Conservation (phyloP, 2,329 filamentous ascomycete genomes). For the Aspergillus aculeatinus region DNA sequence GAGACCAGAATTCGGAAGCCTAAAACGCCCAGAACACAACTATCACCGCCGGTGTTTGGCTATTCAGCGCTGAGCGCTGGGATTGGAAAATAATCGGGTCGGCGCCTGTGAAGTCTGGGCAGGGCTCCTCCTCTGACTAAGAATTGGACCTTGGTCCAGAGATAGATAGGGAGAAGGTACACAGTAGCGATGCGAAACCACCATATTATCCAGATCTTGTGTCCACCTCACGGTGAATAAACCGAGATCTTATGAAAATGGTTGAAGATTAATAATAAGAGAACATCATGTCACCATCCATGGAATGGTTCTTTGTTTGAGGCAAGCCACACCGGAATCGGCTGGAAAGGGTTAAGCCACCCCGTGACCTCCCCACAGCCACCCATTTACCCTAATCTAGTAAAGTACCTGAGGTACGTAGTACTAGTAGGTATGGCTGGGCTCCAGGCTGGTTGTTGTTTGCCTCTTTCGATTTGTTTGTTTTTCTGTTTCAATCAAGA, state of each 20-base stretch:
- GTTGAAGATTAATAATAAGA: neutral
- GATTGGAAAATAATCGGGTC: neutral
- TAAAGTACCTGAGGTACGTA: no score
- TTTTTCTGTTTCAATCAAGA: neutral
- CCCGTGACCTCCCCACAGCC: neutral
- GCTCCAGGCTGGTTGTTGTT: no score
- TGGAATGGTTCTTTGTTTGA: neutral
- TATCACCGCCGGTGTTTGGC: neutral
- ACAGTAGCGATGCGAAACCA: no score
- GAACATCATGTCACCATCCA: neutral
- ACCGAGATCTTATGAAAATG: neutral
- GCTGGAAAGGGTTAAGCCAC: neutral
- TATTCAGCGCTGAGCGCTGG: neutral
- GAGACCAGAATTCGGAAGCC: neutral
- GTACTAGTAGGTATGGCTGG: no score
- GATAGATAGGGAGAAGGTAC: no score
- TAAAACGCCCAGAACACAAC: constrained; percentile 1
- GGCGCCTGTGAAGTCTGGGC: neutral
- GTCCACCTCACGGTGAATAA: neutral
- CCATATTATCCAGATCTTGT: neutral
- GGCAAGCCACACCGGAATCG: neutral
- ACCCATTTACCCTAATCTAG: neutral
- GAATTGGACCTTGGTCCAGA: no score
- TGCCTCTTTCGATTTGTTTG: neutral
- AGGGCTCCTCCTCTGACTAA: neutral